Base-by-base conservation (phyloP, 495 filamentous ascomycete genomes). In the Penicillium nucicola region DNA sequence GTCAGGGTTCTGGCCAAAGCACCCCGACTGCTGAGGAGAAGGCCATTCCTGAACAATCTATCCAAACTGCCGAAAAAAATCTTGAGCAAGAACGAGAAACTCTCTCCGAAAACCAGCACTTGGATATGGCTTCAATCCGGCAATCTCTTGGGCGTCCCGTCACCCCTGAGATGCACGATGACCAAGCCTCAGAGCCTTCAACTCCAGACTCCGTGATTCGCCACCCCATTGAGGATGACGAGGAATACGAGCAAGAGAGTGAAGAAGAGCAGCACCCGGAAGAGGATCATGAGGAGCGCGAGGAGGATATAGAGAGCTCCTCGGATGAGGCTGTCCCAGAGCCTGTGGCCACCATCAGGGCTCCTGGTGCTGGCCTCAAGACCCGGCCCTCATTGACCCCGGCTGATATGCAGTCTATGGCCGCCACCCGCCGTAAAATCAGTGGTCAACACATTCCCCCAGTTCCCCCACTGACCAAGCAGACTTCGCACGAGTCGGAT, bases 181-280 rank as follows among this genome's bases (percentile, higher is more conserved):
- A 74, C 23, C 65, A 72, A 19, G 64, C 75, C 2, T 77, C 77
- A 5, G 77, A 88, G 43, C 86, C 88, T 2, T 84, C 87, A 31
- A 96, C 92, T 3, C 90, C 90, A 9, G 89, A 93, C 23, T 97
- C 93, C n/a, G 91, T 97, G 20, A 95, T 97, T 54, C 87, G 90
- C 48, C 89, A 89, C 55, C 82, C 89, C 15, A 58, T 76, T 18
- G 68, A 72, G 31, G 68, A 59, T n/a, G 60, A 74, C 4, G 54
- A 55, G 10, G 60, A 64, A 12, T 47, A 56, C 0, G 62, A 68
- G 1, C 51, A 54, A 19, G 49, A 61, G 19, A 30, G 50, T 3
- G 13, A 31, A 28, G 59, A 67, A 34, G 65, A 58, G 13, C 41
- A 64, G 8, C 31, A 48, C 0, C 66, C 72, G 22, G 67, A 57